phyloP scores from a whole-genome alignment of 768 basidiomycete species.

The Mycena alexandri region DNA sequence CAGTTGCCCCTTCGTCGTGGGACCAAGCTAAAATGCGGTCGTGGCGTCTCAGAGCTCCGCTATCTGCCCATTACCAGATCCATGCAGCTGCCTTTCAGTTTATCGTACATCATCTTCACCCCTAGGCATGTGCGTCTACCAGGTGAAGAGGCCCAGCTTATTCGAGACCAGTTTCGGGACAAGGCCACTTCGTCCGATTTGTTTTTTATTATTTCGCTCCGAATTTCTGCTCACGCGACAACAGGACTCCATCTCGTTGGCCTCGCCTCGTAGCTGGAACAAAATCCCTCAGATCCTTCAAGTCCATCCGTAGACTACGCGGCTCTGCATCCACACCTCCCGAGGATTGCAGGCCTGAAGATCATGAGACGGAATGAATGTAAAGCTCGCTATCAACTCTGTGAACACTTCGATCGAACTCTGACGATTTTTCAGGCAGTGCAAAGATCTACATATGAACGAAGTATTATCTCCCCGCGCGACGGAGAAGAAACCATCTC shows the following conservation, averaged over 20 bases:
- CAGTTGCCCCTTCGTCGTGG: constrained; percentile 32
- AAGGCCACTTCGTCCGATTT: constrained; percentile 38
- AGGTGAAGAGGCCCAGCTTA: constrained; percentile 46
- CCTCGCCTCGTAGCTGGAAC: constrained; percentile 20
- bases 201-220: constrained; percentile 11
- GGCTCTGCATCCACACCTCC: constrained; percentile 22
- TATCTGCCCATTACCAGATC: constrained; percentile 5
- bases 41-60: constrained; percentile 7
- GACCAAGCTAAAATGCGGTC: constrained; percentile 33
- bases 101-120: constrained; percentile 67
- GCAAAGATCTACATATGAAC: no score
- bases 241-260: constrained; percentile 37
- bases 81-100: constrained; percentile 48
- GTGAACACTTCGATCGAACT: neutral
- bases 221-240: constrained; percentile 20
- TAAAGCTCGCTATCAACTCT: neutral
- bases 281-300: constrained; percentile 27
- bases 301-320: constrained; percentile 19
- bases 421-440: neutral
- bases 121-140: constrained; percentile 67
- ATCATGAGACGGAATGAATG: neutral
- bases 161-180: constrained; percentile 24
- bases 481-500: constrained; percentile 26
- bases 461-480: neutral
- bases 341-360: constrained; percentile 1